Percentiles rank a stretch among this genome's conserved stretches.
phyloP scores from a whole-genome alignment of 2,329 filamentous ascomycete genomes.

The Aureobasidium sp. region DNA sequence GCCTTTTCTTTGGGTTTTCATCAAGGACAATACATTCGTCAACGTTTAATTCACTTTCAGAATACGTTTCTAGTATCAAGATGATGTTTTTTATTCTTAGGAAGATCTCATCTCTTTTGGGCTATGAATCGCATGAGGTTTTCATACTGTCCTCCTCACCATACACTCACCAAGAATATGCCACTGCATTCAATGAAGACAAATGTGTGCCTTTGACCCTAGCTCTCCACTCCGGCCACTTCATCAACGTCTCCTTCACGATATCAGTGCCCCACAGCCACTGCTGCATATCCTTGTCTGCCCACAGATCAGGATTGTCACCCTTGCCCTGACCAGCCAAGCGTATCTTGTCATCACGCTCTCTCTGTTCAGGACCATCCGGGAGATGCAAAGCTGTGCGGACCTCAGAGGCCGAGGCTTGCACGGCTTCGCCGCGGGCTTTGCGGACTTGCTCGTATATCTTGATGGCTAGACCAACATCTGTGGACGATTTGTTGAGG shows the following conservation, averaged over 20 bases:
- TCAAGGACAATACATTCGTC: background rate
- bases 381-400: slow-evolving; percentile 28
- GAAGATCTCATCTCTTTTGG: background rate
- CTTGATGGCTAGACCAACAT: background rate
- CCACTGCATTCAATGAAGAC: slow-evolving; percentile 11
- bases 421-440: background rate
- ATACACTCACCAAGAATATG: slow-evolving; percentile 8
- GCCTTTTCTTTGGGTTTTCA: background rate
- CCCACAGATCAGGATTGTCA: slow-evolving; percentile 18
- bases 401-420: slow-evolving; percentile 30
- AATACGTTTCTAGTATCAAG: no score
- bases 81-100: background rate
- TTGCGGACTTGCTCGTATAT: background rate
- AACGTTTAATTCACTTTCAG: no score
- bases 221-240: slow-evolving; percentile 18
- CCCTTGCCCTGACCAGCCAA: slow-evolving; percentile 11
- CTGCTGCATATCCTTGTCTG: slow-evolving; percentile 17
- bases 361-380: slow-evolving; percentile 16
- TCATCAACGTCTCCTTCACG: slow-evolving; percentile 16
- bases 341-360: slow-evolving; percentile 18
- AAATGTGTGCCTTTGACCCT: slow-evolving; percentile 16
- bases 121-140: background rate
- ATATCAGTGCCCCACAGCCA: slow-evolving; percentile 18
- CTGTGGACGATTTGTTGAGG: background rate
- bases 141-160: no score